Evolutionary conservation across 192 early-diverging fungal genomes (phyloP).

Genomic region (Mortierella antarctica): DNA sequence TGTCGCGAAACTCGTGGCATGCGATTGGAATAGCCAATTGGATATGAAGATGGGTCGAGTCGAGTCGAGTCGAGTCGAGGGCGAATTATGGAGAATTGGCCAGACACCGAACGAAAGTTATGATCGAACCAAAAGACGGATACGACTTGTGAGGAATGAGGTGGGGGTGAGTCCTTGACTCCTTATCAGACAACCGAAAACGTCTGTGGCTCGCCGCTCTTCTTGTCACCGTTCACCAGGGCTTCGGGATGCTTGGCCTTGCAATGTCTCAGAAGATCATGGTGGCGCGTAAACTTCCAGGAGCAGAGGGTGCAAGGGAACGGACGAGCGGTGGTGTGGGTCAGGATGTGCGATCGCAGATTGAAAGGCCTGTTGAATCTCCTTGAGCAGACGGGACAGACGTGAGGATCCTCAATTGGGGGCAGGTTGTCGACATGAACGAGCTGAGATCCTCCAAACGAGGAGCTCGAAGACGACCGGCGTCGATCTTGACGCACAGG

Average conservation of each 20-base stretch:
- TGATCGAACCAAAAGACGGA: too few relatives aligned
- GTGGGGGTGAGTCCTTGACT: too few relatives aligned
- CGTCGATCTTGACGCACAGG: constrained; percentile 48
- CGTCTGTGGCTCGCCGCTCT: too few relatives aligned
- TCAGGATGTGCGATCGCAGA: constrained; percentile 79
- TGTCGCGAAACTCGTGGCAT: too few relatives aligned
- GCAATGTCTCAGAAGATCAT: constrained; percentile 89
- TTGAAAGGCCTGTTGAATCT: constrained; percentile 80
- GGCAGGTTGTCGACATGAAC: constrained; percentile 34
- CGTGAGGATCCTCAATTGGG: constrained; percentile 43
- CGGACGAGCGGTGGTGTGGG: constrained; percentile 80
- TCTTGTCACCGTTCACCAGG: too few relatives aligned
- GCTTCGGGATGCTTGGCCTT: constrained; percentile 41
- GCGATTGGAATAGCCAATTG: too few relatives aligned
- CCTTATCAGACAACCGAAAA: too few relatives aligned
- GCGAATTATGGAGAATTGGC: too few relatives aligned
- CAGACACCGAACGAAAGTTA: too few relatives aligned
- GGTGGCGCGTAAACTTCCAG: constrained; percentile 85
- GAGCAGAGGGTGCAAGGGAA: constrained; percentile 79
- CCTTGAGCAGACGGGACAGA: constrained; percentile 43
- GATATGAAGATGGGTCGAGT: too few relatives aligned
- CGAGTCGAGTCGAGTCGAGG: too few relatives aligned
- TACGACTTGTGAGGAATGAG: too few relatives aligned
- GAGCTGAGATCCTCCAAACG: constrained; percentile 14
- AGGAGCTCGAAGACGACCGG: constrained; percentile 34